A percentile compares a stretch with the other conserved stretches of the same genome.
Evolutionary conservation across 805 yeast genomes (phyloP).

Genomic region (Saccharomyces paradoxus): DNA sequence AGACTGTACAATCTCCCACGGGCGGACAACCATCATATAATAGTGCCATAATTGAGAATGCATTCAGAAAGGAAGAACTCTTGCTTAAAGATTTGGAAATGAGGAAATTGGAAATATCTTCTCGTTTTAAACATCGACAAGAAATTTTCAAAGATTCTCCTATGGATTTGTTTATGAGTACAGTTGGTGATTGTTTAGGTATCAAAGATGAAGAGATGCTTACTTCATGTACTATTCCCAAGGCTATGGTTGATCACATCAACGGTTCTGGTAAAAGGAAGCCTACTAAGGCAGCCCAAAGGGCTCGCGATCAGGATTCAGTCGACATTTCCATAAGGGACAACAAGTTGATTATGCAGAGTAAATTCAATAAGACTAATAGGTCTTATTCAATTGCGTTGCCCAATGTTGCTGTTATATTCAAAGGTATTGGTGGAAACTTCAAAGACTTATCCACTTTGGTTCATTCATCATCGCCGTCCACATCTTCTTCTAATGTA

Average conservation of each 20-base stretch:
- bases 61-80: slow-evolving; percentile 27
- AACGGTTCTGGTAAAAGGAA: slow-evolving; percentile 31
- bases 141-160: slow-evolving; percentile 26
- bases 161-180: slow-evolving; percentile 26
- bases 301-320: slow-evolving; percentile 27
- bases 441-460: neutral
- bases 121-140: slow-evolving; percentile 30
- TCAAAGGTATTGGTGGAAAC: slow-evolving; percentile 14
- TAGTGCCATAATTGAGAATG: slow-evolving; percentile 13
- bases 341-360: slow-evolving; percentile 24
- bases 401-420: slow-evolving; percentile 19
- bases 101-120: slow-evolving; percentile 27
- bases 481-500: neutral
- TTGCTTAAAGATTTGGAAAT: slow-evolving; percentile 21
- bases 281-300: slow-evolving; percentile 24
- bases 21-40: neutral
- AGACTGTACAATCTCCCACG: slow-evolving; percentile 1
- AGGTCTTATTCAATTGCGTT: slow-evolving; percentile 13
- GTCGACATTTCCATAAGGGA: slow-evolving; percentile 17
- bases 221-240: slow-evolving; percentile 17
- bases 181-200: slow-evolving; percentile 29
- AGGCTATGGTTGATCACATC: slow-evolving; percentile 19
- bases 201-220: slow-evolving; percentile 24
- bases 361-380: slow-evolving; percentile 10
- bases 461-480: neutral